Evolutionary conservation across 2,329 filamentous ascomycete genomes (phyloP), one percentile per base, ranked within the genome.

Genomic region (Sarocladium oryzae): DNA sequence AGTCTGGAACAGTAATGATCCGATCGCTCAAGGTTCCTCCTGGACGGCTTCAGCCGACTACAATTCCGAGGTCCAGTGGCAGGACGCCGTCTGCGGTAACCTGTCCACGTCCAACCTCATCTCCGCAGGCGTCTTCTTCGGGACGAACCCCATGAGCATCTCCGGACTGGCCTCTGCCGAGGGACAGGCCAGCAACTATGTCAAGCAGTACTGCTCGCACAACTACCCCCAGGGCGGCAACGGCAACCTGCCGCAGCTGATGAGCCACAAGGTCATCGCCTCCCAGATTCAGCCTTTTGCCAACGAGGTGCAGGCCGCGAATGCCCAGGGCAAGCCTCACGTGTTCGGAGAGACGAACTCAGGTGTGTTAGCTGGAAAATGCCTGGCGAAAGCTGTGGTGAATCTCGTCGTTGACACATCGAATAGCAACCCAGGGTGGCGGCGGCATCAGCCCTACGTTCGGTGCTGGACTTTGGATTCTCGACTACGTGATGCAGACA

Each of bases 291-390:
- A 61, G 8, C 56, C 61, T 1, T 74, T 67, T 51, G 61, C 63
- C 9, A 56, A 60, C 2, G 71, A 74, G 21, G 59, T 70, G 1
- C 54, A 59, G 1, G 69, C 69, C 9, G 68, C 71, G 1, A 54
- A 61, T 20, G 57, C 54, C 2, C 56, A 65, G 45, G 63, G 64
- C 0, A 73, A 71, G 53, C 59, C 65, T 1, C 68, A 72, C 52
- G 57, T 74, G 7, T 67, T 75, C 52, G 71, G 71, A 1, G 72
- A 75, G 59, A 75, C 70, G 0, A 74, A 74, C 51, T 74, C 71
- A 2, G 68, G 68, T 70, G 61, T 11, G 57, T 50, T 13, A 6
- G 9, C n/a, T n/a, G n/a, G n/a, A n/a, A n/a, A n/a, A n/a, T n/a
- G n/a, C n/a, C n/a, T n/a, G n/a, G n/a, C n/a, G n/a, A n/a, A n/a